Evolutionary conservation across 768 basidiomycete species (phyloP), one percentile per base, ranked within the genome.

Genomic region (Tubosaeta sp.): DNA sequence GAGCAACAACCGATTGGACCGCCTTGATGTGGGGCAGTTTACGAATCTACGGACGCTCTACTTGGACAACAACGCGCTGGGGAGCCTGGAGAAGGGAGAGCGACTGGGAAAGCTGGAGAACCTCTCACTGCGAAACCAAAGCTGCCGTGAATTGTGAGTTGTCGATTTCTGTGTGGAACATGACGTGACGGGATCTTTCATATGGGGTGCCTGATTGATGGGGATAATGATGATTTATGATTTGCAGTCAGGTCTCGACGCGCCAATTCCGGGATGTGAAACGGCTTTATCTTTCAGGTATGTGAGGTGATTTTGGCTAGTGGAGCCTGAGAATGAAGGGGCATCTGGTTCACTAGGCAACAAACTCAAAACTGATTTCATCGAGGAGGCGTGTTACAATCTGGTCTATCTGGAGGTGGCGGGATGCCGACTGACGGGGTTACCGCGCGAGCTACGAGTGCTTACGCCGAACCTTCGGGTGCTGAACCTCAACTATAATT

Each of bases 401-500:
- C 76, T 99, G 65, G 75, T 88, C 35, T 97, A 98, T 75, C 76
- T 98, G 66, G 97, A 99, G 72, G 75, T 89, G 43, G 94, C 94
- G 16, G 88, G 78, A 26, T 97, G 97, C 68, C 81, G 88, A 55
- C 74, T 98, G 56, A 85, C 82, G 33, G 61, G 60, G 49, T 81
- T 97, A 45, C 95, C 95, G n/a, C 62, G 68, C 59, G 78, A 81
- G 38, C 74, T 97, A 59, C 77, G 79, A 48, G 65, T 64, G 43
- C 71, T 88, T 50, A 73, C 85, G 44, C 95, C 97, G 31, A 97
- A 95, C 69, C 71, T 97, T 63, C 84, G 93, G 50, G 85, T 85
- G 54, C 74, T 98, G 71, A 97, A 97, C 76, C 81, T 97, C 59
- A 95, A 98, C 77, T 95, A 97, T 77, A 98, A 98, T 70, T 97